Evolutionary conservation across 495 filamentous ascomycete genomes (phyloP), one percentile per base, ranked within the genome.

Genomic region (Cercophora newfieldiana): DNA sequence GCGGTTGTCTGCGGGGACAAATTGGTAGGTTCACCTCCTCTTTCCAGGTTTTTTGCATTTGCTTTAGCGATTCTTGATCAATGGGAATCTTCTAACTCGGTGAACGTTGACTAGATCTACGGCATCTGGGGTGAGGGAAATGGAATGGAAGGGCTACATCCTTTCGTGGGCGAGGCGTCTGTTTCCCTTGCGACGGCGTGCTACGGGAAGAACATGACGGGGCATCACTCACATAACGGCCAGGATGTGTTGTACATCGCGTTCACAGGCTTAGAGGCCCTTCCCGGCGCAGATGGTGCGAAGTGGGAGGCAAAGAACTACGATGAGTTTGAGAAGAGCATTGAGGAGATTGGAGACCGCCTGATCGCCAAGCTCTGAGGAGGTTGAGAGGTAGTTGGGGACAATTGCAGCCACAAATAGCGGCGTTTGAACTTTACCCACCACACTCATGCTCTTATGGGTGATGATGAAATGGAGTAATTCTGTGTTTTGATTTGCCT

Each of bases 101-200:
- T 3, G 24, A 19, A n/a, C 14, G 31, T 19, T 29, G 12, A 44
- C 50, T 33, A 87, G 85, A 74, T 86, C 49, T 90, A 89, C 67
- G 87, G 85, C n/a, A 74, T 91, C 60, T 89, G 86, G 88, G 88
- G 86, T 18, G 88, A 91, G 70, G 81, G 77, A 4, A 91, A 90
- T 66, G 88, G 85, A 29, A 82, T 73, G 25, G 78, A 81, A 50
- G 80, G 78, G 28, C 54, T 74, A 67, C 72, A 77, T 57, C 75
- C 80, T 28, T 68, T 81, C 0, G 84, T 86, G 0, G 85, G 87
- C 18, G 86, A 90, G 65, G 83, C 84, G 0, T 82, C 83, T 24
- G 78, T 89, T 30, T 78, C 86, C 0, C 69, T 89, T 5, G 88
- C 85, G 0, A 81, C 82, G 22, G 76, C 84, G n/a, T 89, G 87